Base-by-base conservation (phyloP, 2,329 filamentous ascomycete species). In the Alternaria triticina region DNA sequence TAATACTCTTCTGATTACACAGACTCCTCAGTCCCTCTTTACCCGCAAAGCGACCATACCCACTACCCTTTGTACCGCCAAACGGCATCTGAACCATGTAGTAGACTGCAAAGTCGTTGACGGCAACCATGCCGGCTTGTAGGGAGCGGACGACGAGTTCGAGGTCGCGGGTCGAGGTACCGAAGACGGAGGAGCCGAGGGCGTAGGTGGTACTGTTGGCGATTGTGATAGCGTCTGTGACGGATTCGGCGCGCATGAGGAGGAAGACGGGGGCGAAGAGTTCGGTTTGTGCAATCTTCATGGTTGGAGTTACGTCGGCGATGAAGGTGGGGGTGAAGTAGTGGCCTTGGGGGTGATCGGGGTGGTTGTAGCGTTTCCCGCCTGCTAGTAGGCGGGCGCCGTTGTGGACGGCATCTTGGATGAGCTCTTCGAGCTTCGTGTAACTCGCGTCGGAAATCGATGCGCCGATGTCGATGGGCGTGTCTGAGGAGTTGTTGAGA, bases 1-100 rank as follows among this genome's bases (percentile, higher is more conserved):
- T 97, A 30, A 99, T 84, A 60, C 91, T 89, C 84, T 99, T 99
- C 68, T 89, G 80, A 80, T 98, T 97, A 80, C 93, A 97, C 58
- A 99, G 77, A 4, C 90, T 90, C 36, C 93, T 86, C 22, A 99
- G 82, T 0, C 96, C 96, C 78, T 99, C 96, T 69, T 92, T 90
- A 23, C 94, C 96, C 0, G 93, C 95, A 81, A 99, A 99, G 3
- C 95, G 87, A 2, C 96, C 96, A 78, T 98, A 98, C 0, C 84
- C 96, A 23, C 92, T 96, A 1, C 94, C 95, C 61, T 88, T 89
- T n/a, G 92, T 89, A 57, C 94, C 96, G 40, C 96, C 96, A 80
- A 99, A 99, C 0, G 96, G 96, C 43, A 99, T 83, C 81, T 97
- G 94, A 8, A 97, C 94, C 56, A 95, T 93, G 77, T 99, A 99